phyloP scores from a whole-genome alignment of 768 basidiomycete genomes.

The Trametes sanguinea region DNA sequence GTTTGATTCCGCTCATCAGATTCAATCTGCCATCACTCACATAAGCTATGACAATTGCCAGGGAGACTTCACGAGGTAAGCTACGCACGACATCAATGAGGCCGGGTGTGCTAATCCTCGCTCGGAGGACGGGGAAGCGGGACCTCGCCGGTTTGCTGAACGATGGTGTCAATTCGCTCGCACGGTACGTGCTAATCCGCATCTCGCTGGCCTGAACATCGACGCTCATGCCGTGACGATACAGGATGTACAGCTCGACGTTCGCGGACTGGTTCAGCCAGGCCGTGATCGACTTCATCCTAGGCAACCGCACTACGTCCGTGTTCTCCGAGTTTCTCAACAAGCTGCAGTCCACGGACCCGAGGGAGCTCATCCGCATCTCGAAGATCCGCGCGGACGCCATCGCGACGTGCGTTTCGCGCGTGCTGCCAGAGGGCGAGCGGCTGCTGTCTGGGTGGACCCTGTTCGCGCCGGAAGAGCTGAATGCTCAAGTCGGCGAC shows the following conservation, averaged over 20 bases:
- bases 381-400: conserved; percentile 91
- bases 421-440: conserved; percentile 46
- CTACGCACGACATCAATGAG: neutral
- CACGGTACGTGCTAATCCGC: conserved; percentile 48
- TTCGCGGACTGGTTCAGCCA: conserved; percentile 97
- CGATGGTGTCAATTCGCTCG: conserved; percentile 93
- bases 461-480: conserved; percentile 77
- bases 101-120: conserved; percentile 3
- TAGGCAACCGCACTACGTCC: conserved; percentile 81
- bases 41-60: conserved; percentile 32
- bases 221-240: no score
- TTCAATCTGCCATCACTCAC: conserved; percentile 1
- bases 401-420: conserved; percentile 81
- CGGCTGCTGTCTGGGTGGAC: conserved; percentile 87
- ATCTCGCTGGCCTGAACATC: neutral
- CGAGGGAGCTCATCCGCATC: conserved; percentile 82
- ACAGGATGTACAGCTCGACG: conserved; percentile 82
- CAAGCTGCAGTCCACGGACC: conserved; percentile 89
- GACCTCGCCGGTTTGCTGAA: conserved; percentile 90
- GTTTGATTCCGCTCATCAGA: conserved; percentile 41
- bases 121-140: conserved; percentile 85
- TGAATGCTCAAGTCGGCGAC: conserved; percentile 70
- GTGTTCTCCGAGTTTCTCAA: conserved; percentile 95
- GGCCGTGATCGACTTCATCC: conserved; percentile 90
- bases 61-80: conserved; percentile 86